Conservation (phyloP, 139 green algal genomes). For the Picocystis salinarum region DNA sequence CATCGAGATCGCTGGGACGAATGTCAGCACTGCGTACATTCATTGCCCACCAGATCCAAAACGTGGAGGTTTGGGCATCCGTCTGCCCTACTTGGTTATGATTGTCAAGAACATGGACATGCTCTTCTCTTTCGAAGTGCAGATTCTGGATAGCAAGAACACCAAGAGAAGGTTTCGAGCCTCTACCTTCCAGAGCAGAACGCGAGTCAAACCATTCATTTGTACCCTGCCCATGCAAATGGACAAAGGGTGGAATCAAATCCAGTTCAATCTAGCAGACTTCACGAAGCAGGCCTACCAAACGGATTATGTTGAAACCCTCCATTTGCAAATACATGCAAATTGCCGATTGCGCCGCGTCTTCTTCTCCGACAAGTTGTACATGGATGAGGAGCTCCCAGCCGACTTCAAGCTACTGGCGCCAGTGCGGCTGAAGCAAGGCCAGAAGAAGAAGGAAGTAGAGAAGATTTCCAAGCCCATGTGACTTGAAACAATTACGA, state of each 20-base stretch:
- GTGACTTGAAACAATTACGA: too few relatives aligned
- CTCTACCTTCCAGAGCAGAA: slow-evolving; percentile 92
- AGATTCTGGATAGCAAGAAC: slow-evolving; percentile 95
- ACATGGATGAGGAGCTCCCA: slow-evolving; percentile 92
- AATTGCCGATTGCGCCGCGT: slow-evolving; percentile 86
- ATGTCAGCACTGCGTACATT: slow-evolving; percentile 81
- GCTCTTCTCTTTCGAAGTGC: slow-evolving; percentile 92
- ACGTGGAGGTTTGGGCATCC: slow-evolving; percentile 87
- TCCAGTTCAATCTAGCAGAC: slow-evolving; percentile 90
- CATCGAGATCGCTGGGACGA: slow-evolving; percentile 76
- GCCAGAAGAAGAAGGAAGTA: neutral
- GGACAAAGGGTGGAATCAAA: slow-evolving; percentile 91
- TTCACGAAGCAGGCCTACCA: slow-evolving; percentile 80
- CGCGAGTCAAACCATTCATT: slow-evolving; percentile 88
- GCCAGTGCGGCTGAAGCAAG: neutral
- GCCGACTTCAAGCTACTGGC: slow-evolving; percentile 69
- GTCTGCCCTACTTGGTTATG: slow-evolving; percentile 92
- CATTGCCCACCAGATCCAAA: slow-evolving; percentile 69
- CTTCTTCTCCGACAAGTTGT: slow-evolving; percentile 90
- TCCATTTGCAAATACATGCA: slow-evolving; percentile 69
- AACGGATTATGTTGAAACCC: slow-evolving; percentile 86
- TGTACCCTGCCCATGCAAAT: slow-evolving; percentile 96
- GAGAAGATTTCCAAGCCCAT: too few relatives aligned
- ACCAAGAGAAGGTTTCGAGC: slow-evolving; percentile 82
- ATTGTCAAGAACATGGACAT: slow-evolving; percentile 97